Evolutionary conservation across 495 filamentous ascomycete genomes (phyloP), one percentile per base, ranked within the genome.

Genomic region (Neurospora sp.): DNA sequence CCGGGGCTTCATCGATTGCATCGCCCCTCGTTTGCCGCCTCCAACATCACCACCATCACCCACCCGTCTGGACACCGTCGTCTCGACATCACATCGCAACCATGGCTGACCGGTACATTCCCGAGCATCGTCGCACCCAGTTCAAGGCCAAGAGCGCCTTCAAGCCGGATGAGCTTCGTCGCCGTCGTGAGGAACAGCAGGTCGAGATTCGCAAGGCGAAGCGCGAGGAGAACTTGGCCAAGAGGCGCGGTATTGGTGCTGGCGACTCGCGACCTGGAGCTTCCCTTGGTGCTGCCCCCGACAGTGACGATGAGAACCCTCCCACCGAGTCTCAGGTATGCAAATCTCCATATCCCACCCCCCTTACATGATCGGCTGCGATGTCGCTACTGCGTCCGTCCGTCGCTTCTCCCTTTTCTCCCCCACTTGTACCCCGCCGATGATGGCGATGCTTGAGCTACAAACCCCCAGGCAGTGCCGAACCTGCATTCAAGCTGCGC

Each of bases 61-160:
- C 77, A 74, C 77, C 72, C 77, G 66, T 62, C 78, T 71, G 74
- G 71, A 76, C 69, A 72, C 39, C 73, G 49, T 72, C 75, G 27
- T 62, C 54, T 12, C 14, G 71, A 73, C 78, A 79, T 70, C 54
- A 72, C 75, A 71, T 82, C 77, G 82, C 82, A 82, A 91, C 77
- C 87, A 99, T 99, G 96, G 90, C 95, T 79, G 96, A 99, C 80
- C 93, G 95, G 70, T 99, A 97, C 86, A 99, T 99, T 81, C 96
- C 96, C 81, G 96, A 98, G 86, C 96, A 99, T 89, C 94, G 96
- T 80, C 96, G 96, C 80, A 97, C 92, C 69, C 95, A 97, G 85
- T 99, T 96, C 89, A 99, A 99, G 90, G 96, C 96, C 74, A 96
- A 96, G 87, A 93, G 91, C 82, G 92, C 93, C 80, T 99, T 99